Base-by-base conservation (phyloP, 805 yeast genomes). In the Schizosaccharomyces cryophilus region DNA sequence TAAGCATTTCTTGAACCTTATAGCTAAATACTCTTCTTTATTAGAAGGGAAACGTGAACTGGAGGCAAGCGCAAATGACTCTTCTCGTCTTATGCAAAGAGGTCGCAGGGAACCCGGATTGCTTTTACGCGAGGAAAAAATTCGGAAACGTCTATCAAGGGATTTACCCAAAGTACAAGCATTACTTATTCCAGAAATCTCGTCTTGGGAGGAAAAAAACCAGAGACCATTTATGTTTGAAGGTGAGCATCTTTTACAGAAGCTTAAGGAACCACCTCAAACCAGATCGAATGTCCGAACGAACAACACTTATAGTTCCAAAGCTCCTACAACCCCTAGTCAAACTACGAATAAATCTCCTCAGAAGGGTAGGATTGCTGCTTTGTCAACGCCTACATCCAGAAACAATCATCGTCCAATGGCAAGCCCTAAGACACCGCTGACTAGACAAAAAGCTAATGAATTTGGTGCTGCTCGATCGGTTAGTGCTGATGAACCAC, bases 51-150 rank as follows among this genome's bases (percentile, higher is more conserved):
- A 84, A 63, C 64, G 69, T 1, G 78, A 78, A 58, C 75, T 93
- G 47, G 83, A 77, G 45, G 84, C 80, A 63, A 80, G 93, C 3
- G 78, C 84, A 1, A 83, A 80, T 66, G 93, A 90, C 69, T 82
- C 96, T 0, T 81, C 90, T 0, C 77, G 97, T 64, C 74, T 89
- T 54, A 70, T 84, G 58, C 66, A 69, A 6, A 66, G 70, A 6
- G 66, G 64, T 2, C 61, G 65, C 6, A 65, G 71, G 3, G 73
- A 70, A 60, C 89, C 90, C 64, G 83, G 82, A 63, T 83, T 89
- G 29, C 73, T 90, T 62, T 74, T 85, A 62, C 78, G 83, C 62
- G 98, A 90, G 68, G 96, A 88, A 68, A 83, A 77, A 67, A 74
- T 81, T 48, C 74, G 96, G 61, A 83, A 83, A 65, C 77, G 78